Conservation (phyloP, 2,329 filamentous ascomycete genomes). For the Penicillium sp. region DNA sequence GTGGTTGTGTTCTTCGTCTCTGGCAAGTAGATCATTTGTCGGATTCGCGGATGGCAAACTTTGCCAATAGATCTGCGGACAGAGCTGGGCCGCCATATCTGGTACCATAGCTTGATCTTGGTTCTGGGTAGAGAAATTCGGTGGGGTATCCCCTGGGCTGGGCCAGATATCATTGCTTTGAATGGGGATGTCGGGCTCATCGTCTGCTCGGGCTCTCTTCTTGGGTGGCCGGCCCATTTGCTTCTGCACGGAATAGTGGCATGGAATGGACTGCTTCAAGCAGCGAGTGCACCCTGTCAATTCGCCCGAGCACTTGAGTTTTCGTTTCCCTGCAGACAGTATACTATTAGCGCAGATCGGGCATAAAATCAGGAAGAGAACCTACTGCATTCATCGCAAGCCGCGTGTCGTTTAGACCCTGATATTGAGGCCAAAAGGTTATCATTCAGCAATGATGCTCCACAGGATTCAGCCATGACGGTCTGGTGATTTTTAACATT, state of each 20-base stretch:
- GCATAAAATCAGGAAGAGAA: conserved; percentile 1
- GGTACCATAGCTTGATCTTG: conserved; percentile 13
- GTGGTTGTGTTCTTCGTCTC: conserved; percentile 25
- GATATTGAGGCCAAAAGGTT: conserved; percentile 6
- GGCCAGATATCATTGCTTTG: conserved; percentile 21
- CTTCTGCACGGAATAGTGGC: conserved; percentile 46
- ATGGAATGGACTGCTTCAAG: conserved; percentile 38
- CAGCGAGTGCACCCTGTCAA: conserved; percentile 41
- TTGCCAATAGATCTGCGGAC: conserved; percentile 22
- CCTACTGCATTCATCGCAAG: conserved; percentile 49
- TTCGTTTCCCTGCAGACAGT: conserved; percentile 39
- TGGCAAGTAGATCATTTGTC: conserved; percentile 17
- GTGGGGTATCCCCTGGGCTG: conserved; percentile 19
- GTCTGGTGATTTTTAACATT: conserved; percentile 5
- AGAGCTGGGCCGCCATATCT: conserved; percentile 26
- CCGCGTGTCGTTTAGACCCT: conserved; percentile 42
- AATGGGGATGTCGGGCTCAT: conserved; percentile 16
- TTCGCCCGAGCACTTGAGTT: conserved; percentile 47
- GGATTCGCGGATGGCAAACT: conserved; percentile 5
- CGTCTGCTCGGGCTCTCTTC: conserved; percentile 33
- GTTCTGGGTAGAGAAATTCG: conserved; percentile 13
- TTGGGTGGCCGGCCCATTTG: conserved; percentile 47
- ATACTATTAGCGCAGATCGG: conserved; percentile 14
- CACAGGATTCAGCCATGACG: conserved; percentile 3
- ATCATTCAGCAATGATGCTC: background rate